These are phyloP conservation scores for Globisporangium takayamanum DNA, from an alignment of 352 stramenopile species.

Conservation along the genomic window DNA sequence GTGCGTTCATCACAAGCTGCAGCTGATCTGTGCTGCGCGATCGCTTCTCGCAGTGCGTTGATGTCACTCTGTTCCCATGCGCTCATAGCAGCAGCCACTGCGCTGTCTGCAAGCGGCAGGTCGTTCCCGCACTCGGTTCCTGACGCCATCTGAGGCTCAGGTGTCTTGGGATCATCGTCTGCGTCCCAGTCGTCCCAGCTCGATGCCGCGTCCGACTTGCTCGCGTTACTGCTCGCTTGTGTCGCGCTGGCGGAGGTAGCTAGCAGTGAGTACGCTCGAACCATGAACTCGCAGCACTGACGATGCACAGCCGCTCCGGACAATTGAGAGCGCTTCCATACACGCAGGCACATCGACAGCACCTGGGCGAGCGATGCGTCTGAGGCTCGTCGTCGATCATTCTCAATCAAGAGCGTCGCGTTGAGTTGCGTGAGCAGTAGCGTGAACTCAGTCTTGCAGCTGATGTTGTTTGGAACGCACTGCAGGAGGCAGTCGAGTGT, in stretches of 20 bases:
- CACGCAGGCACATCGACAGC: neutral
- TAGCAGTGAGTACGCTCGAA: slow-evolving; percentile 1
- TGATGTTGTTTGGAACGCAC: slow-evolving; percentile 1
- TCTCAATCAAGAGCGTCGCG: neutral
- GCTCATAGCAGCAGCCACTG: neutral
- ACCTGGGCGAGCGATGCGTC: neutral
- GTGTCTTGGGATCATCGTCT: slow-evolving; percentile 4
- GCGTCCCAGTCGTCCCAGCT: slow-evolving; percentile 42
- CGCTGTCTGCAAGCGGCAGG: neutral
- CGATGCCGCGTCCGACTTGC: neutral
- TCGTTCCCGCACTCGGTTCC: too few relatives aligned
- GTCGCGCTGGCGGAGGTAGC: neutral
- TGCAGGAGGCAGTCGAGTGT: slow-evolving; percentile 25
- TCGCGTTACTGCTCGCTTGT: neutral
- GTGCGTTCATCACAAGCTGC: neutral
- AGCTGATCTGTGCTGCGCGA: neutral
- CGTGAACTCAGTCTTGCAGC: neutral
- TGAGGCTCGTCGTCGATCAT: neutral
- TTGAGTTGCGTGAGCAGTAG: slow-evolving; percentile 7
- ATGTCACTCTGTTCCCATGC: neutral
- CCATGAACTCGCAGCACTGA: slow-evolving; percentile 1
- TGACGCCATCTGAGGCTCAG: neutral
- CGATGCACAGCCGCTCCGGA: neutral
- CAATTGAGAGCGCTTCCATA: neutral
- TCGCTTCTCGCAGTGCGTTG: neutral